These are phyloP conservation scores for Tremella yokohamensis DNA, from an alignment of 768 basidiomycete species.

Conservation along the genomic window DNA sequence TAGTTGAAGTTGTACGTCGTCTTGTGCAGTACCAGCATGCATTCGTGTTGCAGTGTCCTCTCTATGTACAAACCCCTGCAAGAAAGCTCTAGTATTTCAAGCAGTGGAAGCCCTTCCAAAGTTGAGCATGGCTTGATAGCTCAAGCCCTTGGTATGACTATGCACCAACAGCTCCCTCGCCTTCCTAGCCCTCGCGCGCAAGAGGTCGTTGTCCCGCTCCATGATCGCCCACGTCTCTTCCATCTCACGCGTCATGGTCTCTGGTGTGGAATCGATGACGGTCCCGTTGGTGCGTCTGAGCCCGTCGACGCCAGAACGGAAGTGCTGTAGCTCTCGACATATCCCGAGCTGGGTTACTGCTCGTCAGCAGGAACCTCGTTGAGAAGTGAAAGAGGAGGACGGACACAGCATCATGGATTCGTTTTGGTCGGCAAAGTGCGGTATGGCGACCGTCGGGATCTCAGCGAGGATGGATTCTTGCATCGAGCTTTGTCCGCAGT, in stretches of 20 bases:
- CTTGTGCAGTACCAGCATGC: too few species aligned
- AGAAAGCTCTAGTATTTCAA: too few species aligned
- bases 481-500: slow-evolving; percentile 25
- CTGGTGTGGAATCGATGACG: background rate
- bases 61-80: too few species aligned
- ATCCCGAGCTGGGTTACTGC: background rate
- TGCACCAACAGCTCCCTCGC: background rate
- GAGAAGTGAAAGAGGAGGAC: slow-evolving; percentile 12
- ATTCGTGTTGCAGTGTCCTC: too few species aligned
- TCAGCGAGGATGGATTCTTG: slow-evolving; percentile 26
- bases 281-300: slow-evolving; percentile 1
- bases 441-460: slow-evolving; percentile 20
- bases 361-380: background rate
- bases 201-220: background rate
- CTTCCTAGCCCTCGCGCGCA: background rate
- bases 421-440: slow-evolving; percentile 33
- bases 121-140: background rate
- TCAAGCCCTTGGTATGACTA: background rate
- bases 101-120: background rate
- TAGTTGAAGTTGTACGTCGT: too few species aligned
- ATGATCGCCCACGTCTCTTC: background rate
- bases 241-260: background rate
- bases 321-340: background rate
- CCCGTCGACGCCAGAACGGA: background rate
- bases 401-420: slow-evolving; percentile 21